Conservation (phyloP, 768 basidiomycete genomes). For the Candolleomyces aberdarensis region DNA sequence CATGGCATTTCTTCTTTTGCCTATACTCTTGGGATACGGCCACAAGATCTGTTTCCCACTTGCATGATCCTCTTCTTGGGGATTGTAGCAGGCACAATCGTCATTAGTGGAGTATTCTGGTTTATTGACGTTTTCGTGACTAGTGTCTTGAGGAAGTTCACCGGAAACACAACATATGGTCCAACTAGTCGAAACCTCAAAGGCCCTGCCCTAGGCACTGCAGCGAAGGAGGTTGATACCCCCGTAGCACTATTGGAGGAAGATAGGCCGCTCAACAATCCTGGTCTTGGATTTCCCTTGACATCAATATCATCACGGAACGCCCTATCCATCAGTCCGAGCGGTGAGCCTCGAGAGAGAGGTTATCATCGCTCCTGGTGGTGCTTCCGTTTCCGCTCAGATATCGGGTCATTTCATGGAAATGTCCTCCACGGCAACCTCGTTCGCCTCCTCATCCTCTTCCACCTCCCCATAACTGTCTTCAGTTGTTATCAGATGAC, state of each 20-base stretch:
- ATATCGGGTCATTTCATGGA: constrained; percentile 76
- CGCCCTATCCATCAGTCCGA: constrained; percentile 18
- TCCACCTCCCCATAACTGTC: constrained; percentile 92
- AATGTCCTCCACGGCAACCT: constrained; percentile 87
- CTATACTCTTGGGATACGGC: constrained; percentile 76
- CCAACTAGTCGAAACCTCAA: constrained; percentile 7
- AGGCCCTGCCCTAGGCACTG: constrained; percentile 4
- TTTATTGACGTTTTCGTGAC: constrained; percentile 44
- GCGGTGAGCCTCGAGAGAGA: constrained; percentile 24
- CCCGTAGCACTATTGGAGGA: constrained; percentile 35
- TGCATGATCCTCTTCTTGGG: constrained; percentile 82
- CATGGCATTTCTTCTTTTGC: constrained; percentile 82
- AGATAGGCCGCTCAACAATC: constrained; percentile 32
- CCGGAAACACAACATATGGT: constrained; percentile 3
- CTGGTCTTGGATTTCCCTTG: constrained; percentile 27
- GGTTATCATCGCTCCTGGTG: constrained; percentile 30
- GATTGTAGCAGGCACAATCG: constrained; percentile 69
- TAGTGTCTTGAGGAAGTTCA: constrained; percentile 4
- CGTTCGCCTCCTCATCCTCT: constrained; percentile 84
- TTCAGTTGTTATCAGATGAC: constrained; percentile 90
- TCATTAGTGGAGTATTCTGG: constrained; percentile 72
- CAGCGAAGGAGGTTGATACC: not conserved
- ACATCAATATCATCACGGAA: constrained; percentile 8
- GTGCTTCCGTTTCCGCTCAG: constrained; percentile 57
- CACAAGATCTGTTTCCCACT: constrained; percentile 77